phyloP scores from a whole-genome alignment of 1,284 basidiomycete genomes.

The Sanghuangporus sanghuang region DNA sequence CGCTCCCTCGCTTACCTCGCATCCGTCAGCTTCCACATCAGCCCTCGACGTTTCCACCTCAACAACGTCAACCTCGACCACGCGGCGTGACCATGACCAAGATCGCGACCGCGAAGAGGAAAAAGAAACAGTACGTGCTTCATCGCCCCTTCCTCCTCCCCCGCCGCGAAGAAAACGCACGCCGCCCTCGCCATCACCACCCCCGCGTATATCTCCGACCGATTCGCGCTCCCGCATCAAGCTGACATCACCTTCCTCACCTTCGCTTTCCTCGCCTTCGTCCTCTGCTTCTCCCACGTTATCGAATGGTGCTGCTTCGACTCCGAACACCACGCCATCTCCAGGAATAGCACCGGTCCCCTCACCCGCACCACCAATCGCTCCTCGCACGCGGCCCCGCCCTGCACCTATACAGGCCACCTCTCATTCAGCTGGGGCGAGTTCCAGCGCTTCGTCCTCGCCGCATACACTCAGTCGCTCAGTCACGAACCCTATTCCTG shows the following conservation, averaged over 20 bases:
- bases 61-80: background rate
- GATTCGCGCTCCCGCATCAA: background rate
- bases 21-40: background rate
- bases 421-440: background rate
- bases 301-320: background rate
- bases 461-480: constrained; percentile 1
- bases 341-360: background rate
- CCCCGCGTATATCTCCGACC: background rate
- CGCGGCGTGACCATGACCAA: background rate
- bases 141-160: constrained; percentile 1
- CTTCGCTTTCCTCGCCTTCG: constrained; percentile 13
- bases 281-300: background rate
- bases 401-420: constrained; percentile 5
- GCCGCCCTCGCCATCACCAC: constrained; percentile 1
- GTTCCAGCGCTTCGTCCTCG: background rate
- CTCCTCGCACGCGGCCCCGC: constrained; percentile 1
- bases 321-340: background rate
- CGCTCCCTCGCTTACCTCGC: constrained; percentile 7
- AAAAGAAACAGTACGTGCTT: background rate
- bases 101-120: background rate
- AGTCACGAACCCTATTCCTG: background rate
- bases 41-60: constrained; percentile 1
- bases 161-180: background rate
- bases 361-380: background rate
- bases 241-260: constrained; percentile 14